phyloP scores from a whole-genome alignment of 352 stramenopile species.

The Phytophthora europaea region DNA sequence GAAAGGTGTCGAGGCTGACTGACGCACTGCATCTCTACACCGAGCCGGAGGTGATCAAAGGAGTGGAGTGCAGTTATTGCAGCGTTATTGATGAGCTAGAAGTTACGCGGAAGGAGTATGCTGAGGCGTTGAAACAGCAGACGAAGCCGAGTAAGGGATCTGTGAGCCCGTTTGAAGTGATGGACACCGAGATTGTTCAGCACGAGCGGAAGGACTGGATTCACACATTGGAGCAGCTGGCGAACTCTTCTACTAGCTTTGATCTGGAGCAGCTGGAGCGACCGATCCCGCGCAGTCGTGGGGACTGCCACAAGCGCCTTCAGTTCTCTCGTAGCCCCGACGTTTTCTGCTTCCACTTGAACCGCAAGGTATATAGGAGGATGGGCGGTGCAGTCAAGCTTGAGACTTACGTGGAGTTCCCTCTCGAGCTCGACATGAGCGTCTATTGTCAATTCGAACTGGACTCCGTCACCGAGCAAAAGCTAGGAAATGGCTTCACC shows the following conservation, averaged over 20 bases:
- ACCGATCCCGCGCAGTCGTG: constrained; percentile 49
- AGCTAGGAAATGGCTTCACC: constrained; percentile 12
- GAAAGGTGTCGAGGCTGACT: constrained; percentile 51
- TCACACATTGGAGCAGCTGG: constrained; percentile 62
- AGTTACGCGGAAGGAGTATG: constrained; percentile 47
- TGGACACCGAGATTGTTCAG: constrained; percentile 65
- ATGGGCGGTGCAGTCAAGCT: constrained; percentile 80
- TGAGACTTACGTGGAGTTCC: constrained; percentile 83
- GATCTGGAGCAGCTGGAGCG: constrained; percentile 54
- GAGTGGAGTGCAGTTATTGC: constrained; percentile 82
- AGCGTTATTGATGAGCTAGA: constrained; percentile 67
- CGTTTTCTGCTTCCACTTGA: constrained; percentile 91
- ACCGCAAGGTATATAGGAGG: constrained; percentile 86
- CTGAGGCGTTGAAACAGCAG: constrained; percentile 31
- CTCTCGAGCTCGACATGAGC: constrained; percentile 82
- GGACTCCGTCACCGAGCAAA: constrained; percentile 38
- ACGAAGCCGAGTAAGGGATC: not conserved
- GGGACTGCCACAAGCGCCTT: constrained; percentile 70
- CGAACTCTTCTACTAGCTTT: constrained; percentile 33
- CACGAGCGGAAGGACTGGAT: constrained; percentile 78
- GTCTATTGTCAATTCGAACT: constrained; percentile 79
- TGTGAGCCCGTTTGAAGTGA: constrained; percentile 28
- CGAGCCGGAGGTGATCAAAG: constrained; percentile 71
- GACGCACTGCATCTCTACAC: constrained; percentile 79
- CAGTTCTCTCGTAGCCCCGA: constrained; percentile 85